These are phyloP conservation scores for Collybiopsis confluens DNA, from an alignment of 768 basidiomycete genomes.

Conservation along the genomic window DNA sequence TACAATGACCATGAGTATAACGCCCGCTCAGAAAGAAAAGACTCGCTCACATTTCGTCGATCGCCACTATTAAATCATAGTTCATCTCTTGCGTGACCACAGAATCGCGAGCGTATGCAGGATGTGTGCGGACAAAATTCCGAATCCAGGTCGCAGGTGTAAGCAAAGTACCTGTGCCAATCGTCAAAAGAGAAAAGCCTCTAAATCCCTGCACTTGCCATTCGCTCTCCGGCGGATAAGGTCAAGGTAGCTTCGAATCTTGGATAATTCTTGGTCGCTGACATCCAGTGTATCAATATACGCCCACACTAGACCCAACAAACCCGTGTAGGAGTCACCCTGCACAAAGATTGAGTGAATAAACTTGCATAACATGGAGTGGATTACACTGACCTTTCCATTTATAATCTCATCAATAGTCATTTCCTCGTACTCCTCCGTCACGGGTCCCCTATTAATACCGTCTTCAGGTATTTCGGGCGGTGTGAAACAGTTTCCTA, in stretches of 20 bases:
- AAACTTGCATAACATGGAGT: not conserved
- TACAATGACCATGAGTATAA: constrained; percentile 22
- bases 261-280: constrained; percentile 49
- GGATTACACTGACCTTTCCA: constrained; percentile 61
- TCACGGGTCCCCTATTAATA: constrained; percentile 39
- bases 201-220: constrained; percentile 44
- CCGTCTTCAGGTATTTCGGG: constrained; percentile 51
- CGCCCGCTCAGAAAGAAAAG: not conserved
- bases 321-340: constrained; percentile 69
- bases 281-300: constrained; percentile 88
- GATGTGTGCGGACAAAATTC: constrained; percentile 85
- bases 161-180: constrained; percentile 58
- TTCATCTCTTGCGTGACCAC: constrained; percentile 88
- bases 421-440: constrained; percentile 91
- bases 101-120: constrained; percentile 91
- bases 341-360: constrained; percentile 27
- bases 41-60: constrained; percentile 86
- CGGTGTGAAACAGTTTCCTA: constrained; percentile 70
- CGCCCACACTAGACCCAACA: constrained; percentile 74
- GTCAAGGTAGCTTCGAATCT: constrained; percentile 75
- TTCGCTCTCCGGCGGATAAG: constrained; percentile 74
- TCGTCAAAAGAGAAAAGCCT: not conserved
- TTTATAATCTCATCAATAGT: constrained; percentile 89
- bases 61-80: constrained; percentile 84
- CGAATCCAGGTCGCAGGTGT: constrained; percentile 95